A percentile compares a stretch with the other conserved stretches of the same genome.
These are phyloP conservation scores for Solidago caesia DNA, from an alignment of 129 eudicot genomes.

Conservation along the genomic window DNA sequence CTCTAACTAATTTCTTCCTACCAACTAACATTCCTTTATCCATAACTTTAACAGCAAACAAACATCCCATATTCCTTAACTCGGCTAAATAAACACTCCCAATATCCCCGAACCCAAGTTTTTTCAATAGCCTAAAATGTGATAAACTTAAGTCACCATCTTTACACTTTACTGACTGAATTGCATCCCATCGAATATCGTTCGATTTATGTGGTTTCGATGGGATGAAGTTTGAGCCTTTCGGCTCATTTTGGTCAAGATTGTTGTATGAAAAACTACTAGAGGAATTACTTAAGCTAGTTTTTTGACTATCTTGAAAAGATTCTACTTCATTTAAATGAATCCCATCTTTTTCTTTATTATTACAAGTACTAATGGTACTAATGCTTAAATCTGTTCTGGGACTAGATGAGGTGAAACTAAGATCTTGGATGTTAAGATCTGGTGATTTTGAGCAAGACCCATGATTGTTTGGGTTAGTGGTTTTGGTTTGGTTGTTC, in stretches of 20 bases:
- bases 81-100: conserved; percentile 97
- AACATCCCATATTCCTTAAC: conserved; percentile 74
- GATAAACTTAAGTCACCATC: conserved; percentile 80
- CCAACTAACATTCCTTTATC: conserved; percentile 91
- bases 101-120: conserved; percentile 95
- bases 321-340: conserved; percentile 28
- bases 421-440: conserved; percentile 51
- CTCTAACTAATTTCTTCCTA: conserved; percentile 78
- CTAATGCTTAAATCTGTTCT: conserved; percentile 51
- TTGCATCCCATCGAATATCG: conserved; percentile 82
- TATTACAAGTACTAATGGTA: conserved; percentile 42
- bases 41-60: conserved; percentile 95
- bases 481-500: conserved; percentile 26
- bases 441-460: conserved; percentile 42
- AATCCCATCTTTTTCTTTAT: conserved; percentile 31
- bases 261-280: conserved; percentile 39
- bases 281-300: conserved; percentile 60
- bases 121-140: conserved; percentile 88
- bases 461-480: conserved; percentile 2
- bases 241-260: conserved; percentile 47
- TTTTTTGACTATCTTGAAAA: conserved; percentile 54
- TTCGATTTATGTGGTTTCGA: conserved; percentile 87
- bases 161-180: conserved; percentile 55
- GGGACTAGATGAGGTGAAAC: conserved; percentile 41
- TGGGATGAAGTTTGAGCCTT: conserved; percentile 42